phyloP scores from a whole-genome alignment of 2,329 filamentous ascomycete genomes.

The Cladosporium sp. region DNA sequence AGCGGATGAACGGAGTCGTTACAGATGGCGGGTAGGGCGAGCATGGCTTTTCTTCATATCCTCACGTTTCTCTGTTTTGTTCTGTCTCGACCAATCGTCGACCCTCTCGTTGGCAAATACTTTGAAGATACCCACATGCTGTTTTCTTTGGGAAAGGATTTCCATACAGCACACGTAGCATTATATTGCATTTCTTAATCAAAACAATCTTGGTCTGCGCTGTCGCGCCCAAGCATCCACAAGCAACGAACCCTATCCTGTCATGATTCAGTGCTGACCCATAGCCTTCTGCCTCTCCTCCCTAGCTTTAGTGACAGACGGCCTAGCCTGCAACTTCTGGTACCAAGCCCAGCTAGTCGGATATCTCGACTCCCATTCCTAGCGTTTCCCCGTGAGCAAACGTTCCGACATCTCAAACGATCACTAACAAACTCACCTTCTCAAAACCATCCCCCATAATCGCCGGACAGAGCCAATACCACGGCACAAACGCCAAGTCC shows the following conservation, averaged over 20 bases:
- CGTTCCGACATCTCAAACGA: background rate
- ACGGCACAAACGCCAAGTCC: constrained; percentile 45
- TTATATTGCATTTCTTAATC: background rate
- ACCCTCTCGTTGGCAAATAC: background rate
- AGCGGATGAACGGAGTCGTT: background rate
- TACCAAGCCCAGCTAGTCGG: constrained; percentile 34
- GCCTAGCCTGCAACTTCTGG: constrained; percentile 30
- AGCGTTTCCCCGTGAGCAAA: background rate
- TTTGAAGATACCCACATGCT: constrained; percentile 12
- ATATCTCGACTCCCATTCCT: constrained; percentile 32
- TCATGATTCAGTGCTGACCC: background rate
- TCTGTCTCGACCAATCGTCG: background rate
- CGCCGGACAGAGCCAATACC: constrained; percentile 37
- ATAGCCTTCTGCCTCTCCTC: constrained; percentile 30
- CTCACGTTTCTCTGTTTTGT: background rate
- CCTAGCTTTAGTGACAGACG: constrained; percentile 32
- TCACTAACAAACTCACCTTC: background rate
- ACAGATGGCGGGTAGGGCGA: background rate
- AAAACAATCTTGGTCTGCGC: background rate
- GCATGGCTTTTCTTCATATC: background rate
- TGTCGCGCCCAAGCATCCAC: background rate
- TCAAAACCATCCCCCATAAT: constrained; percentile 31
- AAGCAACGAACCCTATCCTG: background rate
- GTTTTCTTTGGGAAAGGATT: background rate
- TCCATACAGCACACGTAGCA: constrained; percentile 9